phyloP scores from a whole-genome alignment of 495 filamentous ascomycete species.

The Hyphodiscus hymeniophilus region DNA sequence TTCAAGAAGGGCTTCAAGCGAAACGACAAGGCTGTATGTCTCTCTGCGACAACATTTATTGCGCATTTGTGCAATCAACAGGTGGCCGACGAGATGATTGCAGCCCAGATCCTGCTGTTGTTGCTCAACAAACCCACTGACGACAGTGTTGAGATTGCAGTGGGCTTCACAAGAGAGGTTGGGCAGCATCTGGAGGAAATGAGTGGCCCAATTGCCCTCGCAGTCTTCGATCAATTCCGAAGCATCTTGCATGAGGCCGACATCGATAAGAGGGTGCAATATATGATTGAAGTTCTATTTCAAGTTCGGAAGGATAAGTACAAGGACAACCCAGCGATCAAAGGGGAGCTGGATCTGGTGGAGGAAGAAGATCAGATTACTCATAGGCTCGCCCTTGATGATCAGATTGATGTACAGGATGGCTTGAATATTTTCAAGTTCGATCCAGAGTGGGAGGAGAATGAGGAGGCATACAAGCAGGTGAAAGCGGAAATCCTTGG shows the following conservation, averaged over 20 bases:
- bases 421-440: slow-evolving; percentile 91
- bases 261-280: slow-evolving; percentile 93
- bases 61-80: slow-evolving; percentile 93
- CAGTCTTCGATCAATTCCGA: slow-evolving; percentile 91
- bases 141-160: slow-evolving; percentile 96
- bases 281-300: slow-evolving; percentile 98
- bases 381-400: slow-evolving; percentile 69
- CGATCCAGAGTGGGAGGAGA: slow-evolving; percentile 80
- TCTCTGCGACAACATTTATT: slow-evolving; percentile 86
- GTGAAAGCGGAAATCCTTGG: slow-evolving; percentile 88
- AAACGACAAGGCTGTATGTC: slow-evolving; percentile 93
- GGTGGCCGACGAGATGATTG: slow-evolving; percentile 87
- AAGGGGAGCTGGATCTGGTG: slow-evolving; percentile 88
- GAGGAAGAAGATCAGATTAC: slow-evolving; percentile 98
- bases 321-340: slow-evolving; percentile 86
- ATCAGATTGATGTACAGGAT: slow-evolving; percentile 76
- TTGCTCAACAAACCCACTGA: slow-evolving; percentile 92
- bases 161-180: slow-evolving; percentile 81
- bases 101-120: slow-evolving; percentile 82
- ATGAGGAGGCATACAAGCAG: slow-evolving; percentile 83
- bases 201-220: slow-evolving; percentile 73
- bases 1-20: slow-evolving; percentile 94
- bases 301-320: slow-evolving; percentile 94
- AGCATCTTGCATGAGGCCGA: slow-evolving; percentile 91
- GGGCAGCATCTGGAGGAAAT: slow-evolving; percentile 93